A percentile compares a stretch with the other conserved stretches of the same genome.
Conservation (phyloP, 345 rosid species). For the Clausena lansium region DNA sequence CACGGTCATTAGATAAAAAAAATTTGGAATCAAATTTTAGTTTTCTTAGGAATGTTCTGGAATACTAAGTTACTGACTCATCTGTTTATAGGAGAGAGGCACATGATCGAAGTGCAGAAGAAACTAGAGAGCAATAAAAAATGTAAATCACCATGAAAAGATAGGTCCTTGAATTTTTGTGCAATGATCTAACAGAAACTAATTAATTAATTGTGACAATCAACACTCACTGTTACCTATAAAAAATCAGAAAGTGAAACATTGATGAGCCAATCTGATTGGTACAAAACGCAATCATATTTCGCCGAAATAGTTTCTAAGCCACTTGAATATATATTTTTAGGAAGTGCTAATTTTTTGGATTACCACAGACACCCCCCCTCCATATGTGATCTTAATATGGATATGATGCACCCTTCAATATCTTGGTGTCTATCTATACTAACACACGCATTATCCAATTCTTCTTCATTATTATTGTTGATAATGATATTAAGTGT, state of each 20-base stretch:
- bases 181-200: not conserved
- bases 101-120: not conserved
- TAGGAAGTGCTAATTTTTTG: not conserved
- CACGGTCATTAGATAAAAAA: not conserved
- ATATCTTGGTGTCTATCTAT: not conserved
- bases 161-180: not conserved
- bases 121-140: not conserved
- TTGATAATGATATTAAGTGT: not conserved
- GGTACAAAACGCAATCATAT: not conserved
- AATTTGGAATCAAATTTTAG: not conserved
- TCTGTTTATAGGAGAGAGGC: not conserved
- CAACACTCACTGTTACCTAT: not conserved
- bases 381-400: not conserved
- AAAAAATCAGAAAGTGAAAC: not conserved
- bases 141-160: not conserved
- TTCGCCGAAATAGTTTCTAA: not conserved
- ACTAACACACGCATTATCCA: not conserved
- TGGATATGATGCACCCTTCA: not conserved
- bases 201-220: not conserved
- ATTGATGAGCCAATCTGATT: not conserved
- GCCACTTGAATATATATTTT: not conserved
- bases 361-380: not conserved
- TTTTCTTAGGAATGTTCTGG: not conserved
- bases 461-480: not conserved
- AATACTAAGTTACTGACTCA: not conserved